A percentile compares a stretch with the other conserved stretches of the same genome.
Conservation (phyloP, 495 filamentous ascomycete genomes). For the Trichoderma erinaceum region DNA sequence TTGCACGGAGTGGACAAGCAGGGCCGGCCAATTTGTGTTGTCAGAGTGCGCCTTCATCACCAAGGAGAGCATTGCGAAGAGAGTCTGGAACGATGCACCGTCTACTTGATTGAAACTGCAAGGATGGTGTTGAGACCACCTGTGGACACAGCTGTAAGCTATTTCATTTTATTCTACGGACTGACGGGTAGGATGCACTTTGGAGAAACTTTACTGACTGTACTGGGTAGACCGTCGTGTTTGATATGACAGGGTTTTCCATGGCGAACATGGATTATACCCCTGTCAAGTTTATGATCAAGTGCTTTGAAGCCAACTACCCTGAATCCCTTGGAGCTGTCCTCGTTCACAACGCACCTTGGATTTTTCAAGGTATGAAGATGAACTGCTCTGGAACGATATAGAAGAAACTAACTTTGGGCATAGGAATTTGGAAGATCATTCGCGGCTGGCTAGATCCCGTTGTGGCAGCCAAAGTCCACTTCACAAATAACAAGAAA, state of each 20-base stretch:
- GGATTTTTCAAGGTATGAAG: conserved; percentile 82
- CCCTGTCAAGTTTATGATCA: conserved; percentile 98
- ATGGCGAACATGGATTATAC: conserved; percentile 97
- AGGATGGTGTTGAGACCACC: conserved; percentile 71
- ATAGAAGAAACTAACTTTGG: not conserved
- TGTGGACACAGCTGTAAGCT: conserved; percentile 84
- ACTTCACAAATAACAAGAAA: conserved; percentile 79
- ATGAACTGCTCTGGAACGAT: not conserved
- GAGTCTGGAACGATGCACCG: conserved; percentile 79
- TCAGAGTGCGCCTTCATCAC: conserved; percentile 74
- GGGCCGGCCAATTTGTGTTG: conserved; percentile 81
- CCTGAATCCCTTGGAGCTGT: conserved; percentile 87
- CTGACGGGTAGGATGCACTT: not conserved
- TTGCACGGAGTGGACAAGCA: conserved; percentile 80
- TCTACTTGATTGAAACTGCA: conserved; percentile 90
- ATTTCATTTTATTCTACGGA: not conserved
- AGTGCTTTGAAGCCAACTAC: conserved; percentile 98
- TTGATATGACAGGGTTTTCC: conserved; percentile 91
- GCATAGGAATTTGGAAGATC: conserved; percentile 71
- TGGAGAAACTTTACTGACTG: not conserved
- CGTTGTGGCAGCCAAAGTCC: conserved; percentile 88
- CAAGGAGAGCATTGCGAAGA: conserved; percentile 76
- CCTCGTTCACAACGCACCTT: conserved; percentile 94
- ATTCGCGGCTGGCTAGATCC: conserved; percentile 96
- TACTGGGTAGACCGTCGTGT: conserved; percentile 64